Conservation (phyloP, 805 yeast genomes). For the Pichia scutulata region DNA sequence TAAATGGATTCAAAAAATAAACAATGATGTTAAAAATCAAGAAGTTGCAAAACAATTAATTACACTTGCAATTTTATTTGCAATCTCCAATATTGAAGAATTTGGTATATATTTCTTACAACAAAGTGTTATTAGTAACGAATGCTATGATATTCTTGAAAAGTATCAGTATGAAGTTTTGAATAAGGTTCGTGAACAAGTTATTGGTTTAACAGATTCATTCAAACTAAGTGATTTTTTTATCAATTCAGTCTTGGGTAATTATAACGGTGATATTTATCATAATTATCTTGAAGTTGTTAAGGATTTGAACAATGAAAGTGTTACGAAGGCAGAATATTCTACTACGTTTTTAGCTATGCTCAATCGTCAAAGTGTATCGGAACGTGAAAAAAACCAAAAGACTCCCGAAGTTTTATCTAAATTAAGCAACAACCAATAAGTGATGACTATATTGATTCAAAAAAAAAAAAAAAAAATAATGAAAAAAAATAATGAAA, state of each 20-base stretch:
- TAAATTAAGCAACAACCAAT: constrained; percentile 7
- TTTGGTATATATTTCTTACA: constrained; percentile 69
- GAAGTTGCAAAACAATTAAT: constrained; percentile 41
- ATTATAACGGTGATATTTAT: constrained; percentile 75
- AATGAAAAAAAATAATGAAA: no score
- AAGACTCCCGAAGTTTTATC: constrained; percentile 18
- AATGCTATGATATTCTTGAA: constrained; percentile 35
- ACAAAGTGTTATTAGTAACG: constrained; percentile 46
- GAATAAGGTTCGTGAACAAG: constrained; percentile 52
- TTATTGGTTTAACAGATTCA: constrained; percentile 74
- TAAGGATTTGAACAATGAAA: constrained; percentile 41
- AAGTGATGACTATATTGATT: no score
- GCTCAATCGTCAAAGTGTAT: constrained; percentile 32
- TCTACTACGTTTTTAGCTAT: constrained; percentile 31
- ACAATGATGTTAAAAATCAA: constrained; percentile 8
- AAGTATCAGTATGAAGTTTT: constrained; percentile 39
- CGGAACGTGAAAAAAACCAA: constrained; percentile 27
- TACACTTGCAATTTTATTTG: constrained; percentile 53
- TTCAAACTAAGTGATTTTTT: constrained; percentile 75
- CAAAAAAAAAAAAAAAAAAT: no score
- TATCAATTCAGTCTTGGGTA: constrained; percentile 78
- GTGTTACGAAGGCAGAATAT: constrained; percentile 54
- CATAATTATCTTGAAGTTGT: constrained; percentile 62
- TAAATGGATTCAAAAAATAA: constrained; percentile 31
- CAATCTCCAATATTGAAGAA: constrained; percentile 57